Evolutionary conservation across 2,329 filamentous ascomycete genomes (phyloP), one percentile per base, ranked within the genome.

Genomic region (Anthostomella pinea): DNA sequence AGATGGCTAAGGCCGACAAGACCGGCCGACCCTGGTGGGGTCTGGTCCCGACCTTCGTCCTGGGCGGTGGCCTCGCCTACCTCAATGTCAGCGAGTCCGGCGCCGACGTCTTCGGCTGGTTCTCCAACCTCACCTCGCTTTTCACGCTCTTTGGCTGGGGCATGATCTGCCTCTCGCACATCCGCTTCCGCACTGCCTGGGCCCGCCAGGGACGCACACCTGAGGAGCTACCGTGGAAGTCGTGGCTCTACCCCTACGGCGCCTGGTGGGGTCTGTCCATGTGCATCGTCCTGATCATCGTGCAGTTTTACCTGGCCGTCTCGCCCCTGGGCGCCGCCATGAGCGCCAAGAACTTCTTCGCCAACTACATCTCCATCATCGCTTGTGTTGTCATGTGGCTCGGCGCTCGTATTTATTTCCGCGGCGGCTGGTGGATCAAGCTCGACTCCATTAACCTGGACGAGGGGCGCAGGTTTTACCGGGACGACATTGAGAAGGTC

Each of bases 261-360:
- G 83, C 83, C 2, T 89, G 62, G 31, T 77, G 79, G 38, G 73
- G 81, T 1, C 64, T 87, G 5, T 58, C 65, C 3, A 79, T 76
- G 37, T 84, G 80, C 24, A 67, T 73, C 17, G 54, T 83, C 22
- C 81, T 89, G 65, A 77, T 81, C 2, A 70, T 88, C 42, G 82
- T 87, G 23, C 81, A 83, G 27, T 84, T 84, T 0, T 89, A 87
- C 46, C 72, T 81, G 2, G 80, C 85, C 4, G 89, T 89, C 54
- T 69, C 87, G 41, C 78, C 81, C 0, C n/a, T n/a, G n/a, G n/a
- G n/a, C n/a, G 64, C 70, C 10, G 56, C 58, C 21, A 68, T 66
- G 26, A 60, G 60, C 33, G 63, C 60, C 15, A 63, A 60, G 51
- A 60, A 60, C 2, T 89, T 88, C 56, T 62, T 88, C 33, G 83